These are phyloP conservation scores for Tylopilus plumbeoviolaceoides DNA, from an alignment of 768 basidiomycete genomes.

Conservation along the genomic window DNA sequence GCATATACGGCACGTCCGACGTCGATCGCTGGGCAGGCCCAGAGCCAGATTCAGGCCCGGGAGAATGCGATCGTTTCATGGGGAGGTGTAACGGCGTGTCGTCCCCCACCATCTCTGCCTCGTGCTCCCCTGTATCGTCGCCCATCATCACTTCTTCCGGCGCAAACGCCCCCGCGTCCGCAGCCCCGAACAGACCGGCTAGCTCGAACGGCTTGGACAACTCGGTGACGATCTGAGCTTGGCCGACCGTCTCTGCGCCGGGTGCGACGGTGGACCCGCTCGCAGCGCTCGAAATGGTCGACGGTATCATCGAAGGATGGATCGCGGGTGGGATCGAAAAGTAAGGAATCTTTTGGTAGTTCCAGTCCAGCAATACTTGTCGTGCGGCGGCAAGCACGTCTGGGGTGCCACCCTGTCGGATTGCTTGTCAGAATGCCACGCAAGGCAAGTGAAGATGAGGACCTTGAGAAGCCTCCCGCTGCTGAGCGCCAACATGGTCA, in stretches of 20 bases:
- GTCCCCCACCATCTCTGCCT: constrained; percentile 38
- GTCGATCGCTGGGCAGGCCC: not conserved
- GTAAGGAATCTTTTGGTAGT: constrained; percentile 92
- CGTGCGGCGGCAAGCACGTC: constrained; percentile 81
- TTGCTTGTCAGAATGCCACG: not conserved
- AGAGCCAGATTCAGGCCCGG: not conserved
- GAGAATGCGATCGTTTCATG: constrained; percentile 23
- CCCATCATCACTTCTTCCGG: constrained; percentile 37
- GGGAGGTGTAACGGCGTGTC: constrained; percentile 32
- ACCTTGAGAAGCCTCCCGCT: constrained; percentile 85
- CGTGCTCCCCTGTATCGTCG: constrained; percentile 37
- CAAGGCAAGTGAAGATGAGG: not conserved
- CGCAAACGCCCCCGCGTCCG: constrained; percentile 77
- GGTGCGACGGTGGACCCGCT: constrained; percentile 47
- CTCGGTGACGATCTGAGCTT: constrained; percentile 68
- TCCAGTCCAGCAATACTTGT: constrained; percentile 87
- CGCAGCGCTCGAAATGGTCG: constrained; percentile 30
- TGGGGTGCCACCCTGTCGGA: constrained; percentile 77
- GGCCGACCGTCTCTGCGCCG: constrained; percentile 76
- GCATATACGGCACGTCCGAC: constrained; percentile 1
- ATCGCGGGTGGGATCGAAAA: constrained; percentile 73
- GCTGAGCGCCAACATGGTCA: constrained; percentile 84
- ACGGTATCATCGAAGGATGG: constrained; percentile 74
- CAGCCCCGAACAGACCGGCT: constrained; percentile 74
- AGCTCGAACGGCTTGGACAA: constrained; percentile 79